Evolutionary conservation across 2,329 filamentous ascomycete species (phyloP), one percentile per base, ranked within the genome.

Genomic region (Stenocarpella maydis): DNA sequence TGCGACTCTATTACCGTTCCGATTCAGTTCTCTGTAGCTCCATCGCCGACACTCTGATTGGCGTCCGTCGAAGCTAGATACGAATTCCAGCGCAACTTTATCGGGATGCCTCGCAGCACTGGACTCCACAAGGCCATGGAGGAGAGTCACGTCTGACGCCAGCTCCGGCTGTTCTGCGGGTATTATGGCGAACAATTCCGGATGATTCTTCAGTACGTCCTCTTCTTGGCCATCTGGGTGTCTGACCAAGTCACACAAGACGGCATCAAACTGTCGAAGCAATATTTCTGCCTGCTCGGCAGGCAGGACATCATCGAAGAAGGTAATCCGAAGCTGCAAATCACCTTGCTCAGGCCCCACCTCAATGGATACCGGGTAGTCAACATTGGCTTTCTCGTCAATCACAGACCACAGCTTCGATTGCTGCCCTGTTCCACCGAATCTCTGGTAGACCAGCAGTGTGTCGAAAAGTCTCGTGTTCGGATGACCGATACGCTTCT

Each of bases 331-430:
- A 9, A 96, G 82, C 15, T 82, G 78, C 1, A 97, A 75, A 3
- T 78, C 74, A 1, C 84, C 84, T 0, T 80, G 73, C 0, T 76
- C 78, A 0, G 91, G 89, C 69, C 94, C 89, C 41, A 97, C 79
- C 77, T 98, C 95, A 24, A 98, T 81, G 0, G 95, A 97, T 0
- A 97, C 81, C 0, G 91, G 84, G 77, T 95, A 97, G 74, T 97
- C 92, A 2, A 92, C 88, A 1, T 85, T 87, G 7, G 92, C 91
- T 63, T 87, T 82, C 69, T 97, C 94, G 19, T 88, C 82, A 1
- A 88, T 72, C 0, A 92, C 72, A 8, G 82, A 81, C 91, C 92
- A 97, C 0, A 84, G 80, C 4, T 76, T 52, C 5, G 39, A 43
- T 1, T 64, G 52, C 1, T 77, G 68, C 19, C 71, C 58, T 43